These are phyloP conservation scores for Sphagnum fallax DNA, from an alignment of 228 moss, liverwort and hornwort species.

Conservation along the genomic window DNA sequence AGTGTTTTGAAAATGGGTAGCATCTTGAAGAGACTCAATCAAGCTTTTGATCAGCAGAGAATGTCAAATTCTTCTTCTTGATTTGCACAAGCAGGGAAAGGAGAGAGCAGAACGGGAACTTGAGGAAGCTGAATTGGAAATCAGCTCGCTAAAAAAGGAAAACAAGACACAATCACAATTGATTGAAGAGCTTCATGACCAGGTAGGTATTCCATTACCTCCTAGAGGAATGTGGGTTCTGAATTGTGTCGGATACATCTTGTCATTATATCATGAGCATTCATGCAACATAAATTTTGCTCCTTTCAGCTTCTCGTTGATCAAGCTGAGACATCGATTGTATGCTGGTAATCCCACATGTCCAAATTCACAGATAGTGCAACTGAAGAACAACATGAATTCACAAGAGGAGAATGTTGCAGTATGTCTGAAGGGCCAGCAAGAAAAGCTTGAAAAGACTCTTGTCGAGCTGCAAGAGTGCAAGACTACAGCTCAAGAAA, in stretches of 20 bases:
- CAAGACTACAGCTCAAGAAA: slow-evolving; percentile 51
- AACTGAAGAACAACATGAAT: slow-evolving; percentile 35
- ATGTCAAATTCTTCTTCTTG: no score
- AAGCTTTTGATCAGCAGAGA: no score
- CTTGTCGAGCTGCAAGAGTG: slow-evolving; percentile 38
- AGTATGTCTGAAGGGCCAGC: slow-evolving; percentile 36
- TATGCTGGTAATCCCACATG: not conserved
- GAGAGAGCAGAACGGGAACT: slow-evolving; percentile 46
- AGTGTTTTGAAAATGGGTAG: no score
- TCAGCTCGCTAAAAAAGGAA: slow-evolving; percentile 37
- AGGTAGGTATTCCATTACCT: slow-evolving; percentile 20
- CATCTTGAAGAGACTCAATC: no score
- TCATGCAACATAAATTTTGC: no score
- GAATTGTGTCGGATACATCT: not conserved
- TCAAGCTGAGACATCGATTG: not conserved
- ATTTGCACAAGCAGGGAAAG: slow-evolving; percentile 17
- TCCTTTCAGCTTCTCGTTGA: not conserved
- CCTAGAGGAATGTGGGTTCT: not conserved
- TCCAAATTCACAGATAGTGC: slow-evolving; percentile 23
- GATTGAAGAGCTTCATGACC: slow-evolving; percentile 49
- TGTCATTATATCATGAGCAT: not conserved
- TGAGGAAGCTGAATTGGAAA: slow-evolving; percentile 36
- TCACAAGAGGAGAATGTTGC: slow-evolving; percentile 52
- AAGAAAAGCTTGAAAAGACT: slow-evolving; percentile 30
- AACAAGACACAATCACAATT: slow-evolving; percentile 43